Conservation (phyloP, 345 rosid genomes). For the Lagerstroemia speciosa region DNA sequence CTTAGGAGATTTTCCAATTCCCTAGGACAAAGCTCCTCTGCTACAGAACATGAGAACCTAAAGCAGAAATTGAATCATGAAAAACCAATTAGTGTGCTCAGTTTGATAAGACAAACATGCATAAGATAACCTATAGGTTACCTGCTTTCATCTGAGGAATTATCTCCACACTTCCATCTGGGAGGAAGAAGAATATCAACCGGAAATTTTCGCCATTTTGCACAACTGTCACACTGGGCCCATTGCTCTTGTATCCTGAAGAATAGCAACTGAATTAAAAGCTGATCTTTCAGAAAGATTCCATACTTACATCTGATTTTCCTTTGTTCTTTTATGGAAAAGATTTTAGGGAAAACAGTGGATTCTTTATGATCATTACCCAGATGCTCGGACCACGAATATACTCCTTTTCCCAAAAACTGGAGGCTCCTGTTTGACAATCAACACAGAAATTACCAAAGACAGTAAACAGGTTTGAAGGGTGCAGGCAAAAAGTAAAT, state of each 20-base stretch:
- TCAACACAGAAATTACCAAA: constrained; percentile 3
- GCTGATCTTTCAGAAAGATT: background rate
- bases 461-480: constrained; percentile 2
- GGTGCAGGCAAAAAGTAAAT: background rate
- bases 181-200: constrained; percentile 84
- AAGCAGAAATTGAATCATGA: constrained; percentile 11
- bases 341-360: constrained; percentile 1
- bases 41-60: constrained; percentile 85
- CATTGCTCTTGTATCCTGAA: constrained; percentile 94
- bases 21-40: constrained; percentile 67
- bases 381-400: constrained; percentile 59
- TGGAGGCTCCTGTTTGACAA: constrained; percentile 72
- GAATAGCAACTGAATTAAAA: background rate
- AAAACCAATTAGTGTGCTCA: constrained; percentile 2
- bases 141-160: constrained; percentile 81
- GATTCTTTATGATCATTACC: constrained; percentile 38
- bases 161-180: constrained; percentile 74
- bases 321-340: background rate
- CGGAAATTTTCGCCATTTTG: constrained; percentile 85
- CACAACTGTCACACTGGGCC: constrained; percentile 89
- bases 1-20: constrained; percentile 74
- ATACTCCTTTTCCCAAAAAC: constrained; percentile 82
- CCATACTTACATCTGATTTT: background rate
- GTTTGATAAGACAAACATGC: constrained; percentile 1
- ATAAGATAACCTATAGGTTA: constrained; percentile 10